A percentile compares a stretch with the other conserved stretches of the same genome.
phyloP scores from a whole-genome alignment of 345 rosid species.

The Camelina neglecta region DNA sequence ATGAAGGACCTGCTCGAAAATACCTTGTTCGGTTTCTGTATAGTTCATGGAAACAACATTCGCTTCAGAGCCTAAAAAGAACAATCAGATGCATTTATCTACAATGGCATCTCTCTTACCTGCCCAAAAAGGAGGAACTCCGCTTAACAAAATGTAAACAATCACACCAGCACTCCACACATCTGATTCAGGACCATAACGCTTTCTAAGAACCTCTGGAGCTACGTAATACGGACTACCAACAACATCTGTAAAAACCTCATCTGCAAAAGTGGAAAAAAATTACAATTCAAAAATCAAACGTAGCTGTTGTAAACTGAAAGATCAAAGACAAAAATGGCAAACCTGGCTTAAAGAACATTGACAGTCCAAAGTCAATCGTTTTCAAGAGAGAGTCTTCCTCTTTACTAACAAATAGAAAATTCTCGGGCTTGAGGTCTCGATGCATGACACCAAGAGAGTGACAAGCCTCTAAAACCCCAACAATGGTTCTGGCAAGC shows the following conservation, averaged over 20 bases:
- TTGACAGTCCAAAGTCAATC: conserved; percentile 83
- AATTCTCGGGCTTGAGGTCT: conserved; percentile 92
- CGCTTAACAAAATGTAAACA: conserved; percentile 81
- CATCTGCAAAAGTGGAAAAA: conserved; percentile 50
- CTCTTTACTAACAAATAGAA: conserved; percentile 65
- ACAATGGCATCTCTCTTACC: conserved; percentile 51
- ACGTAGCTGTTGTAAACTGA: neutral
- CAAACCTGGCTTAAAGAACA: conserved; percentile 88
- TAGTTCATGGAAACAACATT: conserved; percentile 18
- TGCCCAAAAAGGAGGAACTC: conserved; percentile 96
- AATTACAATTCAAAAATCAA: conserved; percentile 8
- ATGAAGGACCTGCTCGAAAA: conserved; percentile 83
- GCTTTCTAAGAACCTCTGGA: conserved; percentile 81
- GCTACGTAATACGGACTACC: conserved; percentile 97
- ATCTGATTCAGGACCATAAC: conserved; percentile 87
- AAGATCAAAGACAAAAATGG: conserved; percentile 14
- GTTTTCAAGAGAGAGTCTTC: conserved; percentile 84
- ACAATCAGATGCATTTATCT: neutral
- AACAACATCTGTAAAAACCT: conserved; percentile 77
- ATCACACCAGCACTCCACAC: conserved; percentile 99
- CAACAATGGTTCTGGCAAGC: conserved; percentile 79
- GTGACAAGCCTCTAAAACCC: conserved; percentile 89
- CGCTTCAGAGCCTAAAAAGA: conserved; percentile 13
- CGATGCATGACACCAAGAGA: conserved; percentile 93
- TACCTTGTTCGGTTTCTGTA: conserved; percentile 83